Percentiles rank a stretch among this genome's conserved stretches.
phyloP scores from a whole-genome alignment of 73 alveolate genomes.

The Uronychia setigera region DNA sequence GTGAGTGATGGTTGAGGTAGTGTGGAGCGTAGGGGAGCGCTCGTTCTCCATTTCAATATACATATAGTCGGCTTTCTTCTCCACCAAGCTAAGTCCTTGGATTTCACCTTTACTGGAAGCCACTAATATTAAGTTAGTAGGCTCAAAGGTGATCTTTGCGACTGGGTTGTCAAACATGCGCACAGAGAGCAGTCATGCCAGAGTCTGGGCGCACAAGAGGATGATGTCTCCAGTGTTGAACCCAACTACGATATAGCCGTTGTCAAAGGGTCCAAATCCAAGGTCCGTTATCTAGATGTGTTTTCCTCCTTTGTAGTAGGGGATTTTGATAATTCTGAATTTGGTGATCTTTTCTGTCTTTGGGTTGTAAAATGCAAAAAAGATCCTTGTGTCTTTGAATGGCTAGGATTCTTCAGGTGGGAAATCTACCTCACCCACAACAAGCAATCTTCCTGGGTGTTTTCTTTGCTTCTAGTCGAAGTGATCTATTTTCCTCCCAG shows the following conservation, averaged over 20 bases:
- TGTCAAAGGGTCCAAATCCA: conserved; percentile 43
- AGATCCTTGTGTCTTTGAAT: no score
- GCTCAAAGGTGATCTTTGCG: conserved; percentile 24
- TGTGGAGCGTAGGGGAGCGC: conserved; percentile 31
- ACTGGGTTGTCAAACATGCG: neutral
- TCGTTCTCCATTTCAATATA: conserved; percentile 32
- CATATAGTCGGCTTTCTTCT: conserved; percentile 35
- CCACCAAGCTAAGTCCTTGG: conserved; percentile 12
- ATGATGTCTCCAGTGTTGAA: conserved; percentile 14
- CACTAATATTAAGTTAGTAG: conserved; percentile 28
- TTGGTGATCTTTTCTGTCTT: no score
- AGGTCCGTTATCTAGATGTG: conserved; percentile 9
- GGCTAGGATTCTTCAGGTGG: no score
- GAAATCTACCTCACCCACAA: no score
- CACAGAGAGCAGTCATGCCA: neutral
- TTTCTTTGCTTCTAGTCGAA: no score
- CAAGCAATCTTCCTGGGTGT: no score
- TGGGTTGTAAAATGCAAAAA: no score
- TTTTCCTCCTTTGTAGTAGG: no score
- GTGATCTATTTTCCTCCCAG: no score
- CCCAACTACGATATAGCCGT: conserved; percentile 34
- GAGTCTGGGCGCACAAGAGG: conserved; percentile 1
- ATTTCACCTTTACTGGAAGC: conserved; percentile 19
- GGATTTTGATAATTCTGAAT: no score
- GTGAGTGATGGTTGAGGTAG: no score